These are phyloP conservation scores for Tulasnella sp. DNA, from an alignment of 768 basidiomycete species.

Conservation along the genomic window DNA sequence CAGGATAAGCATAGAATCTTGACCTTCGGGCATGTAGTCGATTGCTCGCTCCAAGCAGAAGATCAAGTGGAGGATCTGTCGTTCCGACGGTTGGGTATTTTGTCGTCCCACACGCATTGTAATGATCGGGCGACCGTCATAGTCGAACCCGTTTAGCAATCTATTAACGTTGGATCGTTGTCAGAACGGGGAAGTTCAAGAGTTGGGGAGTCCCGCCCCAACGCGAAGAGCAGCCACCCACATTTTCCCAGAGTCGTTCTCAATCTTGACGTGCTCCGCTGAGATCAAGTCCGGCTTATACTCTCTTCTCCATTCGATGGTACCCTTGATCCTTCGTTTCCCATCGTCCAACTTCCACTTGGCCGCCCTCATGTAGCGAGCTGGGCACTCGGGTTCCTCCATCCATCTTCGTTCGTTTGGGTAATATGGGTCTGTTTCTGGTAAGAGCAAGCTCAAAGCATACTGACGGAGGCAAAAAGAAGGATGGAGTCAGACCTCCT, in stretches of 20 bases:
- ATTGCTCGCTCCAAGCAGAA: constrained; percentile 91
- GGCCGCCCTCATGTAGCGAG: constrained; percentile 82
- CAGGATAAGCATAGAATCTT: constrained; percentile 80
- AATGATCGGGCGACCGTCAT: constrained; percentile 81
- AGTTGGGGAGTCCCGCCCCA: neutral
- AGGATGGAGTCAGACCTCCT: neutral
- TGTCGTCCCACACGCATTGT: constrained; percentile 89
- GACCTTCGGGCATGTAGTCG: constrained; percentile 83
- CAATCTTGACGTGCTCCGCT: constrained; percentile 73
- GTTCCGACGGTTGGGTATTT: constrained; percentile 75
- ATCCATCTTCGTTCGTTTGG: constrained; percentile 82
- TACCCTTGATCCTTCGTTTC: constrained; percentile 74
- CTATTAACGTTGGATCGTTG: constrained; percentile 46
- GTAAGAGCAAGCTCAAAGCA: constrained; percentile 64
- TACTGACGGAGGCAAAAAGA: constrained; percentile 52
- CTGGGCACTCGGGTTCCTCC: constrained; percentile 60
- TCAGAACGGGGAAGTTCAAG: neutral
- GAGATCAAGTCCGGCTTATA: constrained; percentile 82
- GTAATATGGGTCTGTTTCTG: constrained; percentile 68
- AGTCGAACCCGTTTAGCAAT: constrained; percentile 82
- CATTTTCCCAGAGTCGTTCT: constrained; percentile 89
- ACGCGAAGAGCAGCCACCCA: constrained; percentile 45
- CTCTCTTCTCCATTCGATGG: constrained; percentile 83
- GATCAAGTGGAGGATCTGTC: constrained; percentile 83
- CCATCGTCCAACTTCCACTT: constrained; percentile 82